A percentile compares a stretch with the other conserved stretches of the same genome.
Evolutionary conservation across 306 rosid species (phyloP).

Genomic region (Herpetospermum pedunculosum): DNA sequence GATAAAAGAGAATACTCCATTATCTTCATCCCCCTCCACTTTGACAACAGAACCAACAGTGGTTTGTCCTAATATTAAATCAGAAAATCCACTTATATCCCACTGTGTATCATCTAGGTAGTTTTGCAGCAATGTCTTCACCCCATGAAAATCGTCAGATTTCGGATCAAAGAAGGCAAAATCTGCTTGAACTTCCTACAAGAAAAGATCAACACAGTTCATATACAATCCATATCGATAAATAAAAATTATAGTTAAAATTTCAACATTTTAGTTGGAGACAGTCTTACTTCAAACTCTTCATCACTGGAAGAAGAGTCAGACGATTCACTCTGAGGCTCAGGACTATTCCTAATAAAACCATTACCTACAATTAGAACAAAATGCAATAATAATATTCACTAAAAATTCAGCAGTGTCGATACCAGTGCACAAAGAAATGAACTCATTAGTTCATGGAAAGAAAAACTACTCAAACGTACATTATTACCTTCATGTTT

Average conservation of each 20-base stretch:
- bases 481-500: slow-evolving; percentile 10
- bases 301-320: slow-evolving; percentile 52
- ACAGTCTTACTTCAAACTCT: slow-evolving; percentile 45
- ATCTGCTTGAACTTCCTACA: slow-evolving; percentile 71
- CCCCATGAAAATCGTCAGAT: slow-evolving; percentile 71
- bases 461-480: not conserved
- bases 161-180: slow-evolving; percentile 83
- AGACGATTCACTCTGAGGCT: slow-evolving; percentile 17
- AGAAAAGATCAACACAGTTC: slow-evolving; percentile 9
- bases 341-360: slow-evolving; percentile 10
- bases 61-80: slow-evolving; percentile 56
- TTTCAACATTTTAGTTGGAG: not conserved
- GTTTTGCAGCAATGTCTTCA: slow-evolving; percentile 62
- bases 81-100: slow-evolving; percentile 72
- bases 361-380: slow-evolving; percentile 25
- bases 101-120: slow-evolving; percentile 57
- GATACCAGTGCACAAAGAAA: not conserved
- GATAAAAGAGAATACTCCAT: slow-evolving; percentile 52
- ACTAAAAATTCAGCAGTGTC: not conserved
- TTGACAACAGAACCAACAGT: slow-evolving; percentile 70
- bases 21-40: slow-evolving; percentile 74
- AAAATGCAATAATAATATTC: not conserved
- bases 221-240: not conserved
- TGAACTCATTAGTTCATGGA: not conserved
- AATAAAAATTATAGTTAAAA: not conserved